Evolutionary conservation across 169 alveolate genomes (phyloP), one percentile per base, ranked within the genome.

Genomic region (Cryptosporidium tyzzeri): DNA sequence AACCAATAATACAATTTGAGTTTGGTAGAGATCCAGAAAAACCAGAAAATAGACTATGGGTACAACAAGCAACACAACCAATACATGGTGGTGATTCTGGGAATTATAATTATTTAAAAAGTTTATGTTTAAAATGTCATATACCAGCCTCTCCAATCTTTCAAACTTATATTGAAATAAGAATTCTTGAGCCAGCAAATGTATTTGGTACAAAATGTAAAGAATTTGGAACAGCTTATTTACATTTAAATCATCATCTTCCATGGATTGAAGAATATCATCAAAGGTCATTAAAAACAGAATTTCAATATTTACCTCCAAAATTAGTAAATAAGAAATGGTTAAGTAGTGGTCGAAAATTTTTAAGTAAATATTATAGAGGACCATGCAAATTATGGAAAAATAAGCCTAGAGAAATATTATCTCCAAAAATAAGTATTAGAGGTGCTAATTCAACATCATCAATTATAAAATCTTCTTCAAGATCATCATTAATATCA

Each of bases 181-280:
- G 89, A 26, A 53, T 80, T 16, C 21, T 80, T 18, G 89, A 80
- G 62, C 89, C 89, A 26, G 53, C 65, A 9, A 80, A 59, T 80
- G 89, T 80, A 26, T 80, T 80, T 80, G 75, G 89, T 31, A 45
- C 80, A 62, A 80, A 80, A 39, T 80, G 75, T 80, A 50, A 74
- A 26, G 89, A 80, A 41, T 80, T 80, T 80, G 89, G 89, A 16
- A 80, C 89, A 4, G 75, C 89, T 31, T 80, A 80, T 62, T 45
- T 80, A 29, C 89, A 80, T 80, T 65, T 80, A 80, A 80, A 80
- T 41, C 89, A 80, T 14, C 89, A 80, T 65, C 18, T 80, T 45
- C 89, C 89, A 23, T 80, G 89, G 89, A 80, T 80, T 44, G 89
- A 80, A 44, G 89, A 80, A 48, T 80, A 80, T 65, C 73, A 80